These are phyloP conservation scores for Chytriomyces confervae DNA, from an alignment of 192 early-diverging fungal genomes.

Conservation along the genomic window DNA sequence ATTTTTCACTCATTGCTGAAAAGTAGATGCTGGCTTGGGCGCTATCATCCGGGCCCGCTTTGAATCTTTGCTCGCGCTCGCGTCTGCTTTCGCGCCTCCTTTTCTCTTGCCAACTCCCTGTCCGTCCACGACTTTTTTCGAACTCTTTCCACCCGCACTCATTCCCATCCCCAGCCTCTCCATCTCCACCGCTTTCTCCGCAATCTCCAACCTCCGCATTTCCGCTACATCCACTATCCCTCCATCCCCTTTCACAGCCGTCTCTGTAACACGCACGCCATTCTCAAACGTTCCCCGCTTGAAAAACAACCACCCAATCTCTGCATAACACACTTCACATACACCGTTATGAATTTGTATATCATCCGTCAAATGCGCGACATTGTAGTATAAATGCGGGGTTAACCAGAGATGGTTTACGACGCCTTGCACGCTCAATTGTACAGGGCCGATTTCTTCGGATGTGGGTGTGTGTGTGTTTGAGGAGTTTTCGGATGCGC, in stretches of 20 bases:
- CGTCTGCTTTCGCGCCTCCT: not conserved
- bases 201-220: not conserved
- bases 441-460: not conserved
- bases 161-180: not conserved
- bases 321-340: slow-evolving; percentile 38
- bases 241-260: not conserved
- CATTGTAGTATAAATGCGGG: slow-evolving; percentile 37
- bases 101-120: not conserved
- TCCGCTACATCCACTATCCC: not conserved
- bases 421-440: slow-evolving; percentile 13
- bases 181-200: slow-evolving; percentile 9
- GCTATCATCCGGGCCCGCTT: slow-evolving; percentile 18
- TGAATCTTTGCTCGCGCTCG: not conserved
- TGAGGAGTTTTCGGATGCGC: not conserved
- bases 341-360: slow-evolving; percentile 27
- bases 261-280: slow-evolving; percentile 1
- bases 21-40: not conserved
- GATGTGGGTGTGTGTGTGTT: not conserved
- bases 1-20: not conserved
- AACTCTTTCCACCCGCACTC: too few species aligned
- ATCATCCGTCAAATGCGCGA: slow-evolving; percentile 10
- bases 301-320: slow-evolving; percentile 38
- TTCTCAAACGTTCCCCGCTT: slow-evolving; percentile 25
- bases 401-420: slow-evolving; percentile 38
- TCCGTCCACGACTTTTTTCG: too few species aligned